Percentiles rank a stretch among this genome's conserved stretches.
These are phyloP conservation scores for Lactarius deliciosus DNA, from an alignment of 768 basidiomycete species.

Conservation along the genomic window DNA sequence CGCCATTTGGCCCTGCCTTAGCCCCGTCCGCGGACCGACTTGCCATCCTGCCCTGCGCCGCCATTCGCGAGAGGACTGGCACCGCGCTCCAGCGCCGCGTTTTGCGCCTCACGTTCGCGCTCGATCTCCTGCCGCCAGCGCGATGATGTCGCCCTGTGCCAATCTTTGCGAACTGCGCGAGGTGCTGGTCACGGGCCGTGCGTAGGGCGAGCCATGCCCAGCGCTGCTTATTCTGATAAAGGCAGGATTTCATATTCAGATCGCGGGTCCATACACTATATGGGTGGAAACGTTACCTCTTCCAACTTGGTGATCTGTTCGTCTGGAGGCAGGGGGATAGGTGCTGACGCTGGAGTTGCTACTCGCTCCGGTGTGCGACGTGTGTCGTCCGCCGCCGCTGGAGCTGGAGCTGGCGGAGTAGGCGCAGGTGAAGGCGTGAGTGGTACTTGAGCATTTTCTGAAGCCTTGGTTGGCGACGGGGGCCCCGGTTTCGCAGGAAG, in stretches of 20 bases:
- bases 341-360: constrained; percentile 34
- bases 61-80: constrained; percentile 24
- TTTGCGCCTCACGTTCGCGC: constrained; percentile 39
- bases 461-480: constrained; percentile 34
- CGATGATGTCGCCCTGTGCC: constrained; percentile 68
- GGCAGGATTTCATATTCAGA: not conserved
- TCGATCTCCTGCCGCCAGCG: constrained; percentile 37
- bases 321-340: constrained; percentile 41
- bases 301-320: constrained; percentile 57
- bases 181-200: constrained; percentile 65
- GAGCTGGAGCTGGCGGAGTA: not conserved
- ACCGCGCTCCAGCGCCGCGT: constrained; percentile 33
- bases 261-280: not conserved
- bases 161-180: constrained; percentile 80
- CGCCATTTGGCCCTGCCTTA: constrained; percentile 19
- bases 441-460: constrained; percentile 37
- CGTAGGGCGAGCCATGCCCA: constrained; percentile 83
- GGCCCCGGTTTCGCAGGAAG: constrained; percentile 64
- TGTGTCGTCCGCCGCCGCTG: constrained; percentile 8
- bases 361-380: constrained; percentile 28
- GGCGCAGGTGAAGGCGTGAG: constrained; percentile 24
- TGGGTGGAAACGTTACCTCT: constrained; percentile 47
- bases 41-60: constrained; percentile 18
- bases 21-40: constrained; percentile 6
- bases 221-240: constrained; percentile 65